Evolutionary conservation across 169 alveolate genomes (phyloP), one percentile per base, ranked within the genome.

Genomic region (Haemoproteus tartakovskyi): DNA sequence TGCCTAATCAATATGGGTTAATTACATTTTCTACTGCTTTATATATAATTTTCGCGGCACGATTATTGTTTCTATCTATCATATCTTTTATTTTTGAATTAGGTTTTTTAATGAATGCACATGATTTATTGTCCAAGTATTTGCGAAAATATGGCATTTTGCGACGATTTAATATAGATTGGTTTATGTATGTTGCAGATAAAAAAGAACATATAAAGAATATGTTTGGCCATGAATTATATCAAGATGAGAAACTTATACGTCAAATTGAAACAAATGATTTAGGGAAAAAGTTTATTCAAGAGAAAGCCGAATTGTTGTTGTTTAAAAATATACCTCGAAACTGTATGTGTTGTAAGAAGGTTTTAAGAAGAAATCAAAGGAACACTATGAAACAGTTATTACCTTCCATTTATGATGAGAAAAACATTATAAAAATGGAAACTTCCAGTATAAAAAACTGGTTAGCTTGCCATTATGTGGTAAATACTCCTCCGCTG

Each of bases 391-490:
- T 74, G 84, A 74, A 74, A 48, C 36, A 56, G n/a, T 45, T 74
- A 8, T 48, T 74, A 30, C 84, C 84, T 16, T 56, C 84, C 12
- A 27, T 88, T 43, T 79, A 59, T 60, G 85, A 60, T 30, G 83
- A 67, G 14, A 79, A 60, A 16, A 85, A 89, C 86, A 88, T 86
- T 45, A 43, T 59, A 2, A 60, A 78, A 78, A 57, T 79, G 9
- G 67, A 80, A 61, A 62, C 46, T n/a, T 85, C 87, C 21, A 46
- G 84, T 11, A 57, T 79, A 4, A 81, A 78, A 36, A 88, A 88
- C 78, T 88, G 93, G 93, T 78, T 78, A 47, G 91, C 89, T 37
- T 74, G 87, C 41, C 89, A 88, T 48, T 82, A 85, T 60, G 89
- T 85, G 43, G 89, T 88, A 24, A 89, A 88, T 57, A 70, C 87